These are phyloP conservation scores for Tuber aestivum DNA, from an alignment of 495 filamentous ascomycete species.

Conservation along the genomic window DNA sequence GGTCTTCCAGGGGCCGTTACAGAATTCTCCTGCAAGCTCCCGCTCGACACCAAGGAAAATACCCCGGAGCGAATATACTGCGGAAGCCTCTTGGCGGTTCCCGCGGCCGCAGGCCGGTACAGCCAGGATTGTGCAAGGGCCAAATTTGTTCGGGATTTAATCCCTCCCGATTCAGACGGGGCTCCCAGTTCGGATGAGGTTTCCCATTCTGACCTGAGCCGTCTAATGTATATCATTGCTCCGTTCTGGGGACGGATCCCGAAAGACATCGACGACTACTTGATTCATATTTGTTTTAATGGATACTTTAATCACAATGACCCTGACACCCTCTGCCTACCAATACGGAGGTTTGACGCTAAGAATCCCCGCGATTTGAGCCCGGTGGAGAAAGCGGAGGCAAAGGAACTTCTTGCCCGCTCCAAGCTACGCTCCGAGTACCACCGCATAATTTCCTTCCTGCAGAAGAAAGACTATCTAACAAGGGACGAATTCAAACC, in stretches of 20 bases:
- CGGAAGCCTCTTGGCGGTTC: background rate
- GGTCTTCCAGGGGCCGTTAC: background rate
- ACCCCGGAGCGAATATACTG: background rate
- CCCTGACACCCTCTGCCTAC: background rate
- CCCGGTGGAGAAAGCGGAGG: slow-evolving; percentile 1
- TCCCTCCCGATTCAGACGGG: background rate
- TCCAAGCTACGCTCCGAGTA: slow-evolving; percentile 15
- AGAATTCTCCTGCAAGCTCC: background rate
- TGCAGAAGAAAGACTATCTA: slow-evolving; percentile 20
- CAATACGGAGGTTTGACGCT: background rate
- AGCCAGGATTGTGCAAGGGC: background rate
- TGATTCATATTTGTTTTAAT: slow-evolving; percentile 5
- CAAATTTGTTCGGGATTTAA: background rate
- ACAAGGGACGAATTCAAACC: slow-evolving; percentile 3
- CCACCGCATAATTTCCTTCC: slow-evolving; percentile 9
- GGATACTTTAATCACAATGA: slow-evolving; percentile 20
- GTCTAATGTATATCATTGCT: slow-evolving; percentile 8
- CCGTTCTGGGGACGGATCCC: slow-evolving; percentile 27
- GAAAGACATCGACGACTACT: slow-evolving; percentile 25
- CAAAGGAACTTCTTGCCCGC: slow-evolving; percentile 11
- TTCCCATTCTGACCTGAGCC: background rate
- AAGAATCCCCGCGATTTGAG: background rate
- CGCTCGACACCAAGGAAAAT: background rate
- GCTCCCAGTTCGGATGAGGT: background rate
- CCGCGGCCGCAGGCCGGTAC: background rate